These are phyloP conservation scores for Leccinum subrobustum DNA, from an alignment of 1,284 basidiomycete genomes.

Conservation along the genomic window DNA sequence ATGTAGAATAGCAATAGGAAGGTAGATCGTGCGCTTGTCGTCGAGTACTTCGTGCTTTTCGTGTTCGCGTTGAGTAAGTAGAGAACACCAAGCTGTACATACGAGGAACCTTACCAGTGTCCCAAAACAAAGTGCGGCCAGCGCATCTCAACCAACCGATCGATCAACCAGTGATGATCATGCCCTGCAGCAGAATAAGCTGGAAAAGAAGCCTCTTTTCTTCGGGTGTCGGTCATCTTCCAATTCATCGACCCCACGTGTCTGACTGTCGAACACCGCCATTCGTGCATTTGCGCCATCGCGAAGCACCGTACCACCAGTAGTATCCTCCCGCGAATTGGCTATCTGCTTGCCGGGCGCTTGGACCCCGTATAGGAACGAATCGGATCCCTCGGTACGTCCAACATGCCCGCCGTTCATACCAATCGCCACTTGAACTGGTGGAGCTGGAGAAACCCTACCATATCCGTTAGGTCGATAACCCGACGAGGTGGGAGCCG, in stretches of 20 bases:
- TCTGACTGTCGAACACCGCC: constrained; percentile 57
- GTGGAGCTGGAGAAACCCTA: constrained; percentile 53
- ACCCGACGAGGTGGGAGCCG: constrained; percentile 52
- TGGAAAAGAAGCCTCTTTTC: constrained; percentile 34
- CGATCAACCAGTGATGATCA: constrained; percentile 24
- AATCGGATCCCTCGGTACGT: constrained; percentile 54
- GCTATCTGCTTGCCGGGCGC: constrained; percentile 46
- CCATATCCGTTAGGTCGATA: constrained; percentile 55
- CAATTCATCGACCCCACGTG: constrained; percentile 36
- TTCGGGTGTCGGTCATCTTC: constrained; percentile 37
- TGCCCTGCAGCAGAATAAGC: constrained; percentile 35
- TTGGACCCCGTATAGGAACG: constrained; percentile 57
- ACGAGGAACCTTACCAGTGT: constrained; percentile 21
- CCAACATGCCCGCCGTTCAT: constrained; percentile 36
- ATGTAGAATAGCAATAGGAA: constrained; percentile 35
- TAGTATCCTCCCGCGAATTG: constrained; percentile 47
- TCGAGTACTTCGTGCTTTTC: constrained; percentile 28
- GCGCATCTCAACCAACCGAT: constrained; percentile 25
- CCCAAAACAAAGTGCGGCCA: constrained; percentile 29
- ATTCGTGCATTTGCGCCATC: constrained; percentile 44
- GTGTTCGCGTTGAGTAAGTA: constrained; percentile 2
- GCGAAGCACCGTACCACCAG: constrained; percentile 38
- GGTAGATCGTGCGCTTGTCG: constrained; percentile 35
- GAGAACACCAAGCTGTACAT: neutral
- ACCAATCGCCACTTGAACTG: constrained; percentile 32